Evolutionary conservation across 345 rosid species (phyloP).

Genomic region (Physaria fendleri): DNA sequence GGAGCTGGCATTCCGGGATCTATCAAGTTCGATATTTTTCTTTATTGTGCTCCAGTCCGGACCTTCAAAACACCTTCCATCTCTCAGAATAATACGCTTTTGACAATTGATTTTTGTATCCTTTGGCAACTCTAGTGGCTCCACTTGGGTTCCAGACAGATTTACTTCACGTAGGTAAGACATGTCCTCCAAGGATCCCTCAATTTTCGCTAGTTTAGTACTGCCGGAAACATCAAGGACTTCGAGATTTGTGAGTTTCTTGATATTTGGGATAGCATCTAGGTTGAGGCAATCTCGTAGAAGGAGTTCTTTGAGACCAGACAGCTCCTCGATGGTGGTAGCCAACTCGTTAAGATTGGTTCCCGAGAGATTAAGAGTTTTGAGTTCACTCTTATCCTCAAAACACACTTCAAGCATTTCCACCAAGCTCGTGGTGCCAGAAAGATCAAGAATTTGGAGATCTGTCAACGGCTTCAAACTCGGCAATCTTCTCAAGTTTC

Average conservation of each 20-base stretch:
- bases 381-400: constrained; percentile 23
- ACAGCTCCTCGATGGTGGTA: constrained; percentile 15
- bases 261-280: constrained; percentile 16
- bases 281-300: constrained; percentile 32
- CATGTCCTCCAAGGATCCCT: constrained; percentile 34
- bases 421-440: constrained; percentile 31
- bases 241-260: constrained; percentile 28
- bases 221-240: constrained; percentile 45
- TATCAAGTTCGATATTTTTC: neutral
- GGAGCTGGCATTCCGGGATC: neutral
- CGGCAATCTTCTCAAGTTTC: constrained; percentile 21
- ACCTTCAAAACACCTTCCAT: constrained; percentile 11
- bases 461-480: constrained; percentile 16
- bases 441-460: constrained; percentile 46
- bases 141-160: constrained; percentile 35
- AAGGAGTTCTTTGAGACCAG: constrained; percentile 26
- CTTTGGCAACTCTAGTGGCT: constrained; percentile 14
- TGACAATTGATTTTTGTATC: constrained; percentile 11
- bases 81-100: constrained; percentile 19
- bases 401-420: constrained; percentile 34
- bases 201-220: constrained; percentile 13
- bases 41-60: neutral
- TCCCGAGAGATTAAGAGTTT: constrained; percentile 37
- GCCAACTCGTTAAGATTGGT: constrained; percentile 33
- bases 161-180: constrained; percentile 27